Conservation (phyloP, 2,329 filamentous ascomycete genomes). For the Grosmannia penicillata region DNA sequence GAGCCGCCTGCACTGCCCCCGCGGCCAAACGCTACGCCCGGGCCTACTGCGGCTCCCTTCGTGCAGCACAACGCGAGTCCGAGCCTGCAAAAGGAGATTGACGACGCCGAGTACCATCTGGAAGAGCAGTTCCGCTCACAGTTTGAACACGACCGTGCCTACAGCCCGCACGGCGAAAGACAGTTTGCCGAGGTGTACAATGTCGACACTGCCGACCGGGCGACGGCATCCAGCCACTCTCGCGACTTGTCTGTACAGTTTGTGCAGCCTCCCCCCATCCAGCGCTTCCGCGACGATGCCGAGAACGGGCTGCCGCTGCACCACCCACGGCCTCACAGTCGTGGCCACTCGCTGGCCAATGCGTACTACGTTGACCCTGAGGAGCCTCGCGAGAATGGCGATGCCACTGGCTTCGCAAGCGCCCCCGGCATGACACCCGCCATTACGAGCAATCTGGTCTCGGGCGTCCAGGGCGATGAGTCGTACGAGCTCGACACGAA, state of each 20-base stretch:
- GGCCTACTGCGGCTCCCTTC: slow-evolving; percentile 10
- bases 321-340: slow-evolving; percentile 59
- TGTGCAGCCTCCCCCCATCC: slow-evolving; percentile 20
- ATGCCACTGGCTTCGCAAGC: slow-evolving; percentile 21
- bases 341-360: slow-evolving; percentile 57
- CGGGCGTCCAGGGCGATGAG: slow-evolving; percentile 27
- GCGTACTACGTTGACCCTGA: slow-evolving; percentile 46
- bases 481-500: slow-evolving; percentile 58
- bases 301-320: slow-evolving; percentile 45
- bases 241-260: slow-evolving; percentile 33
- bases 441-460: slow-evolving; percentile 14
- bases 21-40: slow-evolving; percentile 13
- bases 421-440: slow-evolving; percentile 13
- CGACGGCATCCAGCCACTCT: slow-evolving; percentile 19
- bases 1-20: slow-evolving; percentile 41
- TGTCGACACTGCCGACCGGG: slow-evolving; percentile 8
- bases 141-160: slow-evolving; percentile 58
- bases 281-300: slow-evolving; percentile 37
- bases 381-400: slow-evolving; percentile 23
- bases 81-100: slow-evolving; percentile 69
- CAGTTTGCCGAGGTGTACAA: slow-evolving; percentile 14
- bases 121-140: slow-evolving; percentile 68
- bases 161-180: slow-evolving; percentile 45
- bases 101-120: slow-evolving; percentile 73
- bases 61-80: slow-evolving; percentile 57